Base-by-base conservation (phyloP, 116 monocot genomes). In the Phalaenopsis hybrid region DNA sequence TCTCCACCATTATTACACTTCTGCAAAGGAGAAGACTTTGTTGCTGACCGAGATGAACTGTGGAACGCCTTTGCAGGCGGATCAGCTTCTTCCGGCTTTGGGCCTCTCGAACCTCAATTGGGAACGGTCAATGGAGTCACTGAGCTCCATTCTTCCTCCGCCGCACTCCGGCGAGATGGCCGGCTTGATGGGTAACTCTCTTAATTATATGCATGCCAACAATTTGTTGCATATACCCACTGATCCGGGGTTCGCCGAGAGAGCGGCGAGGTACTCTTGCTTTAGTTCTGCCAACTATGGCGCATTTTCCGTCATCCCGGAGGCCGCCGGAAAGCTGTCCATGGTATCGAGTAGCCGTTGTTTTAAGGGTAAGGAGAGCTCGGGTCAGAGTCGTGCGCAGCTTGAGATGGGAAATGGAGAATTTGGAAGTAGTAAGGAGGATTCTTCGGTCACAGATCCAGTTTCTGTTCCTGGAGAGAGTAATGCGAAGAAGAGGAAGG, bases 401-500 rank as follows among this genome's bases (percentile, higher is more conserved):
- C 3, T 57, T 4, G 57, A 77, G 77, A 15, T 77, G 20, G 77
- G 77, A 77, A 49, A 77, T 21, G 50, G 25, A 28, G 77, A 76
- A 51, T 50, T 51, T 13, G 77, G 77, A n/a, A 77, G 77, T 28
- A 28, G 77, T 2, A 44, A 48, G 18, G 77, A 77, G 77, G 77
- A 77, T 15, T 77, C 77, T 0, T 77, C 77, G 21, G 77, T 77
- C 28, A 77, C 77, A 2, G 77, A 77, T 51, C 77, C 23, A 43
- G 28, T 28, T 5, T 77, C 77, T 4, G 57, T 17, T 58, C 87
- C 79, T 17, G 87, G 51, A 77, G 77, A 77, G 25, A 51, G 50
- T 28, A 43, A 23, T 74, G 80, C 72, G 18, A 84, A 87, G 88
- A 96, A 94, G 78, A 84, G 94, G 73, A 96, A 94, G 79, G 81